Conservation (phyloP, 352 stramenopile species). For the Phytophthora vignae region DNA sequence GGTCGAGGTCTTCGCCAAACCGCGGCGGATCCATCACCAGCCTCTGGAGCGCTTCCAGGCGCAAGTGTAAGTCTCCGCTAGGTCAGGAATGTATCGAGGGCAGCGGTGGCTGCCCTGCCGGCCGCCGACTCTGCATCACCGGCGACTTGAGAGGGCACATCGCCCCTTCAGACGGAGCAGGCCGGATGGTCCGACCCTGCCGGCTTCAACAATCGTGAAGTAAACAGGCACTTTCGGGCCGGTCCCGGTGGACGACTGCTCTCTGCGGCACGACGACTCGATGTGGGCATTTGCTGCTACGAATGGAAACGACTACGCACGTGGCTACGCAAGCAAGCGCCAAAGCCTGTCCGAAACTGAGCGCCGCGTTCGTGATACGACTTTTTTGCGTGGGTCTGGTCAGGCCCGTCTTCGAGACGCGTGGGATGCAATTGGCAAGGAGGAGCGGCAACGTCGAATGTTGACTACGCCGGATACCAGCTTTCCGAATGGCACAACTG, state of each 20-base stretch:
- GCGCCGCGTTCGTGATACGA: too few species aligned
- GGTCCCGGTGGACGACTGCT: slow-evolving; percentile 29
- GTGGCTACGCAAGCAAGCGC: too few species aligned
- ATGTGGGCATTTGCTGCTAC: too few species aligned
- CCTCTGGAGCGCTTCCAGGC: background rate
- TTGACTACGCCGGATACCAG: too few species aligned
- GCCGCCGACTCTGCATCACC: background rate
- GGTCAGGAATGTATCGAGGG: slow-evolving; percentile 32
- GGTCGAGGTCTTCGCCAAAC: slow-evolving; percentile 15
- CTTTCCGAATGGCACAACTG: too few species aligned
- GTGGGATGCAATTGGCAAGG: too few species aligned
- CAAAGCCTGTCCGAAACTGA: too few species aligned
- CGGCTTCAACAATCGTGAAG: slow-evolving; percentile 21
- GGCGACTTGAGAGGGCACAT: background rate
- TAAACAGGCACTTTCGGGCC: slow-evolving; percentile 12
- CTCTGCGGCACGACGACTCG: slow-evolving; percentile 33
- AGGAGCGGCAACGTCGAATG: too few species aligned
- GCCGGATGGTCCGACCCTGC: slow-evolving; percentile 30
- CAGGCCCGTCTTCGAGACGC: too few species aligned
- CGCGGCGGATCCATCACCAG: background rate
- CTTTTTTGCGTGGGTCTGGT: too few species aligned
- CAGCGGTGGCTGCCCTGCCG: background rate
- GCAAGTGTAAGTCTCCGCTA: background rate
- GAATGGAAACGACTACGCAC: too few species aligned
- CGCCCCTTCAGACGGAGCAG: slow-evolving; percentile 11